A percentile compares a stretch with the other conserved stretches of the same genome.
phyloP scores from a whole-genome alignment of 208 protist genomes.

The Phytomonas francai region DNA sequence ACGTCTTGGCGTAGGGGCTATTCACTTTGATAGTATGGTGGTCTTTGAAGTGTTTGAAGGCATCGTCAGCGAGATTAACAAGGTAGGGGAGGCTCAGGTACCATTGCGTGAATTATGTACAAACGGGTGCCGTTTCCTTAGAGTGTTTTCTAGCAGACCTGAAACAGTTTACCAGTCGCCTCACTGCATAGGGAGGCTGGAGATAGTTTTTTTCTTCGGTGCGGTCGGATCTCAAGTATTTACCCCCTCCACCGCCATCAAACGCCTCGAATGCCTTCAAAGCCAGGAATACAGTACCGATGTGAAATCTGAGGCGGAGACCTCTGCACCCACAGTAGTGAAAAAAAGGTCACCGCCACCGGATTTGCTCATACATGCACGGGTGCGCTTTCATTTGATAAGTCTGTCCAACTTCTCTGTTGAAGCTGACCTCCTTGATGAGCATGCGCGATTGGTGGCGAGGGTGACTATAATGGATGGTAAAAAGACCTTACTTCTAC shows the following conservation, averaged over 20 bases:
- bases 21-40: slow-evolving; percentile 2
- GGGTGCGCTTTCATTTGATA: background rate
- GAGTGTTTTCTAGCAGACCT: background rate
- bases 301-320: background rate
- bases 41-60: slow-evolving; percentile 66
- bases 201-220: background rate
- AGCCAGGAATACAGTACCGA: background rate
- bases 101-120: slow-evolving; percentile 21
- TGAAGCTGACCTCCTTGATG: background rate
- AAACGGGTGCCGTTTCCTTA: background rate
- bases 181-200: background rate
- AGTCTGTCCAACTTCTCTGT: background rate
- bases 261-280: background rate
- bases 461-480: background rate
- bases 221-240: background rate
- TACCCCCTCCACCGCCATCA: background rate
- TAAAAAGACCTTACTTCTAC: background rate
- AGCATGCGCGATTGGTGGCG: background rate
- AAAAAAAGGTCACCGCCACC: background rate
- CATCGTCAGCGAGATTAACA: slow-evolving; percentile 57
- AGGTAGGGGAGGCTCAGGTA: slow-evolving; percentile 55
- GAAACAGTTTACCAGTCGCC: background rate
- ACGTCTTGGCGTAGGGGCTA: slow-evolving; percentile 25
- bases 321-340: background rate
- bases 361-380: background rate